Percentiles rank a stretch among this genome's conserved stretches.
These are phyloP conservation scores for Suillus plorans DNA, from an alignment of 768 basidiomycete species.

Conservation along the genomic window DNA sequence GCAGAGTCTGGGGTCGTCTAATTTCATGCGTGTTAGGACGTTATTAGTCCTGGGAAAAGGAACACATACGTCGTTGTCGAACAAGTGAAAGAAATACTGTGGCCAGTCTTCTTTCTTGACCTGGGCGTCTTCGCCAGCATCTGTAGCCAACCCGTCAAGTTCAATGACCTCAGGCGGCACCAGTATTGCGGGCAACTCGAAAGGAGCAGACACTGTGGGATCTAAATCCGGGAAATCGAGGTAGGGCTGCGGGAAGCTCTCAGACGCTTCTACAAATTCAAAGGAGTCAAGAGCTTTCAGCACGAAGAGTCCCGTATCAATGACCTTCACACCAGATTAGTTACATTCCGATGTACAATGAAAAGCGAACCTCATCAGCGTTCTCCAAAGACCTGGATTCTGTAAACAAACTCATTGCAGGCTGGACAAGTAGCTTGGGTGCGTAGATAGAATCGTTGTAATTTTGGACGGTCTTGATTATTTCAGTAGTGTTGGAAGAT, in stretches of 20 bases:
- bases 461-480: conserved; percentile 69
- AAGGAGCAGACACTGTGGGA: conserved; percentile 42
- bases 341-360: conserved; percentile 6
- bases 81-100: conserved; percentile 65
- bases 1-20: conserved; percentile 78
- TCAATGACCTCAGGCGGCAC: conserved; percentile 90
- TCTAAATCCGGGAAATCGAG: conserved; percentile 45
- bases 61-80: conserved; percentile 52
- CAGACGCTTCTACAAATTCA: conserved; percentile 56
- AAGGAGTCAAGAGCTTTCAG: conserved; percentile 61
- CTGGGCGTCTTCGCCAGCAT: conserved; percentile 68
- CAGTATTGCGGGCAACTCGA: conserved; percentile 73
- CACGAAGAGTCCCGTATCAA: conserved; percentile 68
- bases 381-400: conserved; percentile 43
- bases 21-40: conserved; percentile 1
- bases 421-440: conserved; percentile 66
- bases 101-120: conserved; percentile 85
- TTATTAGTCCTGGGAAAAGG: background rate
- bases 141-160: conserved; percentile 66
- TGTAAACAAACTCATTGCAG: conserved; percentile 53
- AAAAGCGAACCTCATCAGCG: conserved; percentile 56
- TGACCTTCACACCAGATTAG: conserved; percentile 45
- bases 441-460: conserved; percentile 63
- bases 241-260: conserved; percentile 68
- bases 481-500: conserved; percentile 57